Evolutionary conservation across 1,284 basidiomycete species (phyloP).

Genomic region (Marasmius tenuissimus): DNA sequence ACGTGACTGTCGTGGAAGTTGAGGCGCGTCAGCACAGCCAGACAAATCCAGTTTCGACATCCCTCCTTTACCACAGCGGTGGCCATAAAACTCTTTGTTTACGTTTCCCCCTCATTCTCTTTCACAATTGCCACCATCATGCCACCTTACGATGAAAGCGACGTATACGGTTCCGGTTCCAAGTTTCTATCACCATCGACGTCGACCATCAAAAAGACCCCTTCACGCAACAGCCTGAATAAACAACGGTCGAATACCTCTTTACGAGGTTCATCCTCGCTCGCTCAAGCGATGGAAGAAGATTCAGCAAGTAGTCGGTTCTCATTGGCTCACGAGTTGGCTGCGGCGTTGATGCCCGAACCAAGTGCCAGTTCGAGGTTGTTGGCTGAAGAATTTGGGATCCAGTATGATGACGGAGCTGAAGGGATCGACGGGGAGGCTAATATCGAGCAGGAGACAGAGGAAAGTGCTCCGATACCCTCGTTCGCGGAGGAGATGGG

Average conservation of each 20-base stretch:
- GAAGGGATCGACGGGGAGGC: constrained; percentile 69
- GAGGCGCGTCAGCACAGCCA: no score
- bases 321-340: constrained; percentile 81
- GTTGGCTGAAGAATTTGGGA: constrained; percentile 80
- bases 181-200: constrained; percentile 15
- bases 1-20: no score
- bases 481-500: constrained; percentile 37
- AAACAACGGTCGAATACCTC: constrained; percentile 44
- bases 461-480: constrained; percentile 21
- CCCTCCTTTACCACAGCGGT: background rate
- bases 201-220: constrained; percentile 43
- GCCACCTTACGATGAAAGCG: constrained; percentile 8
- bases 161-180: constrained; percentile 8
- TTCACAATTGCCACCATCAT: background rate
- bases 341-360: constrained; percentile 80
- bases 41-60: background rate
- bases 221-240: constrained; percentile 43
- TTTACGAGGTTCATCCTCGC: constrained; percentile 36
- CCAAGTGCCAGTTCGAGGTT: constrained; percentile 71
- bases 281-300: constrained; percentile 36
- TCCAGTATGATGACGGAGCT: constrained; percentile 83
- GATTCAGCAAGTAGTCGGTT: constrained; percentile 49
- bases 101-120: background rate
- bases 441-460: constrained; percentile 25
- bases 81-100: background rate